These are phyloP conservation scores for Talaromyces pinophilus DNA, from an alignment of 2,329 filamentous ascomycete species.

Conservation along the genomic window DNA sequence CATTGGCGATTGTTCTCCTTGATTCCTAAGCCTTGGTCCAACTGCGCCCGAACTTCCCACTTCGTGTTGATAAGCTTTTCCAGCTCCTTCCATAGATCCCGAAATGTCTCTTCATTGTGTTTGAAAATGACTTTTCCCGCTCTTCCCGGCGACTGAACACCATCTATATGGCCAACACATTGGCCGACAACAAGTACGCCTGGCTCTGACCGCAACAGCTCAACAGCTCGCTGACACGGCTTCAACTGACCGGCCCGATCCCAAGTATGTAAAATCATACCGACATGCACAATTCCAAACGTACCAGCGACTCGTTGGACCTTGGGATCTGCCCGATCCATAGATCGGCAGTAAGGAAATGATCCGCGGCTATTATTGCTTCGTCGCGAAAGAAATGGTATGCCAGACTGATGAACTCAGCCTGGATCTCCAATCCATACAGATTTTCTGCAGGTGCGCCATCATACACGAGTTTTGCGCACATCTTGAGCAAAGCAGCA, in stretches of 20 bases:
- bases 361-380: slow-evolving; percentile 43
- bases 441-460: slow-evolving; percentile 53
- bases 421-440: slow-evolving; percentile 53
- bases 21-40: slow-evolving; percentile 9
- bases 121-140: neutral
- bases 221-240: slow-evolving; percentile 36
- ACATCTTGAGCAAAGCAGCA: slow-evolving; percentile 26
- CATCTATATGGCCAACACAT: slow-evolving; percentile 25
- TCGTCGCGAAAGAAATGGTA: slow-evolving; percentile 67
- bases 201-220: slow-evolving; percentile 32
- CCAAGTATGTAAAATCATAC: slow-evolving; percentile 47
- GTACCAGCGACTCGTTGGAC: slow-evolving; percentile 30
- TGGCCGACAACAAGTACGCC: slow-evolving; percentile 30
- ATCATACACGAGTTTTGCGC: slow-evolving; percentile 36
- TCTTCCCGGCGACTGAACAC: neutral
- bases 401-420: slow-evolving; percentile 56
- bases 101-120: slow-evolving; percentile 2
- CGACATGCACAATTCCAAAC: slow-evolving; percentile 43
- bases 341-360: slow-evolving; percentile 53
- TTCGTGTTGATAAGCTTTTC: neutral
- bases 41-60: neutral
- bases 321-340: slow-evolving; percentile 33
- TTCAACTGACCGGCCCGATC: slow-evolving; percentile 34
- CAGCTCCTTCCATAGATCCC: slow-evolving; percentile 1
- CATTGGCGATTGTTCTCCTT: slow-evolving; percentile 8